These are phyloP conservation scores for Waltergamsia citrina DNA, from an alignment of 2,329 filamentous ascomycete species.

Conservation along the genomic window DNA sequence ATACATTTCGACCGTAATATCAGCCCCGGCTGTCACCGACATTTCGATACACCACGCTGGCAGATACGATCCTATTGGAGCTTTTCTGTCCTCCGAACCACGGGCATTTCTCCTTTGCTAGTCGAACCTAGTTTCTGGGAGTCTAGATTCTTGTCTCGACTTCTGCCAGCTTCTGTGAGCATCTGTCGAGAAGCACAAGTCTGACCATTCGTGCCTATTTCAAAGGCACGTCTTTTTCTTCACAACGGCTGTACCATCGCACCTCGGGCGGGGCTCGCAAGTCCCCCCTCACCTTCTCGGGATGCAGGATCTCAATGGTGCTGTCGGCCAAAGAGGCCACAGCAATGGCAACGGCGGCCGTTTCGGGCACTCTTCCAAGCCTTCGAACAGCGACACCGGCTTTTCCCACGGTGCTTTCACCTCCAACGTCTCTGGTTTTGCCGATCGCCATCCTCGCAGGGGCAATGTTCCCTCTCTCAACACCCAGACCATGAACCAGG, in stretches of 20 bases:
- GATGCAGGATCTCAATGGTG: conserved; percentile 72
- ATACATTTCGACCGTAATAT: neutral
- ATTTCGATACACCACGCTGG: too few species aligned
- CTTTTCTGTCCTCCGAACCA: too few species aligned
- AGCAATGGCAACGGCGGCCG: conserved; percentile 44
- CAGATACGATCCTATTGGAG: too few species aligned
- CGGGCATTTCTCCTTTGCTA: neutral
- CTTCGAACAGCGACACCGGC: conserved; percentile 73
- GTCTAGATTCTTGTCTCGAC: too few species aligned
- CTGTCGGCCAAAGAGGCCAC: conserved; percentile 37
- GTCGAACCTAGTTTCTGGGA: too few species aligned
- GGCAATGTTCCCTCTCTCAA: conserved; percentile 89
- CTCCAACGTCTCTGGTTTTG: conserved; percentile 77
- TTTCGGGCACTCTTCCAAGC: conserved; percentile 70
- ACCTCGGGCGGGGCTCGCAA: conserved; percentile 71
- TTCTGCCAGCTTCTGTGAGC: neutral
- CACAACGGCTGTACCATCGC: conserved; percentile 78
- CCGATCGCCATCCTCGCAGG: conserved; percentile 76
- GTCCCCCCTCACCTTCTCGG: conserved; percentile 79
- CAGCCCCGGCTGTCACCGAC: too few species aligned
- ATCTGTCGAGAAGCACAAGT: neutral
- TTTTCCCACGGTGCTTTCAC: conserved; percentile 91
- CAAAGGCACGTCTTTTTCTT: conserved; percentile 46
- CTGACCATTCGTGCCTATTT: conserved; percentile 33
- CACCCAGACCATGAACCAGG: conserved; percentile 56